These are phyloP conservation scores for Cladophialophora yegresii DNA, from an alignment of 2,329 filamentous ascomycete genomes.

Conservation along the genomic window DNA sequence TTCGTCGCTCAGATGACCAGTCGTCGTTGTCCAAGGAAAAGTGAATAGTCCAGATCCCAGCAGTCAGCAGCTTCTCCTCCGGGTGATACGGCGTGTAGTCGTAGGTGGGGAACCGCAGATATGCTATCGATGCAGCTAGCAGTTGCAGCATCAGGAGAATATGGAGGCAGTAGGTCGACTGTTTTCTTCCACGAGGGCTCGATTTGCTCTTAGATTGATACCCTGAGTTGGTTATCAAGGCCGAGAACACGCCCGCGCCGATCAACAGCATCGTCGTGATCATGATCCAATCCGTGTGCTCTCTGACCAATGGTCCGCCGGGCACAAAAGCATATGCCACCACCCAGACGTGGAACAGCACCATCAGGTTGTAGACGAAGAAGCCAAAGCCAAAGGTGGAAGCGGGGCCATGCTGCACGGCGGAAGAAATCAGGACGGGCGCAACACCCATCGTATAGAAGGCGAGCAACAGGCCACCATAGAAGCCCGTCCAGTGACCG, in stretches of 20 bases:
- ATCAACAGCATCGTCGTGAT: constrained; percentile 78
- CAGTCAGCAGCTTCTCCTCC: constrained; percentile 83
- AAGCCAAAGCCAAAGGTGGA: constrained; percentile 85
- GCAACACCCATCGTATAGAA: constrained; percentile 80
- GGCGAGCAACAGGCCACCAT: constrained; percentile 73
- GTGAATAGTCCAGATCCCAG: constrained; percentile 98
- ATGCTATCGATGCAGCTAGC: constrained; percentile 76
- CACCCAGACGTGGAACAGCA: constrained; percentile 98
- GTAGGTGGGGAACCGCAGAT: constrained; percentile 87
- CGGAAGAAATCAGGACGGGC: constrained; percentile 72
- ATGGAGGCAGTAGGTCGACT: constrained; percentile 69
- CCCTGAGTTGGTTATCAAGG: constrained; percentile 55
- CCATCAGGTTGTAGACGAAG: constrained; percentile 86
- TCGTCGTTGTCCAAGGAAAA: constrained; percentile 98
- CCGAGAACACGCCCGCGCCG: constrained; percentile 79
- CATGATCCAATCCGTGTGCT: constrained; percentile 97
- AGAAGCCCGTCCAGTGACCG: constrained; percentile 85
- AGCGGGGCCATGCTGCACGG: constrained; percentile 73
- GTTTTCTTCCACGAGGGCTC: constrained; percentile 50
- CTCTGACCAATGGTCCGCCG: constrained; percentile 85
- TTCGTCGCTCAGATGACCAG: constrained; percentile 95
- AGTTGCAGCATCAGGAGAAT: constrained; percentile 76
- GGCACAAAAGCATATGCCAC: constrained; percentile 98
- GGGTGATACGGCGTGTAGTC: constrained; percentile 89
- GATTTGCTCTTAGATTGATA: constrained; percentile 38